Conservation (phyloP, 257 asterid genomes). For the Knoxia roxburghii region DNA sequence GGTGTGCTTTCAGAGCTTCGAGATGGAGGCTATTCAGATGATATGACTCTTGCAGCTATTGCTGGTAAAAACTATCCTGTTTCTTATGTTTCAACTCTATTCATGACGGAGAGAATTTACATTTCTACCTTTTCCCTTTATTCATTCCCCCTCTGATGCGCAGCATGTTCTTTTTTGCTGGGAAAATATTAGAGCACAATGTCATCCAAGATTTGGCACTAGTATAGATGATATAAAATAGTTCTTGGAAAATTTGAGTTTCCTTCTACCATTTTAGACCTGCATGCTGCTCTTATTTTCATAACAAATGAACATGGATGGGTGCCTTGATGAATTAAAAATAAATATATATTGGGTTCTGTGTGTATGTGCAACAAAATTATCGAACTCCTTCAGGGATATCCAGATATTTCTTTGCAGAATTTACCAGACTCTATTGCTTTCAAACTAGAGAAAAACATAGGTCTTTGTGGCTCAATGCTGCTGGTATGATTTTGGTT, state of each 20-base stretch:
- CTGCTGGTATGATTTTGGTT: not conserved
- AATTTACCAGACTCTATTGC: not conserved
- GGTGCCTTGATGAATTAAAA: not conserved
- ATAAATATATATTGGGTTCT: too few species aligned
- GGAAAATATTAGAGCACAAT: not conserved
- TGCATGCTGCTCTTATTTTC: not conserved
- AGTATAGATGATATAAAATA: not conserved
- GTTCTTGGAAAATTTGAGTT: not conserved
- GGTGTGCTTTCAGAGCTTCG: conserved; percentile 78
- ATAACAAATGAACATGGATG: not conserved
- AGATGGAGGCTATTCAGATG: conserved; percentile 98
- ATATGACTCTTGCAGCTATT: conserved; percentile 98
- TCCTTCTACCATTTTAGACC: not conserved
- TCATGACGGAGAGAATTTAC: not conserved
- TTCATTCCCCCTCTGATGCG: too few species aligned
- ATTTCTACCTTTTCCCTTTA: not conserved
- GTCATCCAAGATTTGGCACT: not conserved
- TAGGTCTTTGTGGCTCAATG: not conserved
- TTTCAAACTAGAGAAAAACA: conserved; percentile 1
- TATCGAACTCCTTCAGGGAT: too few species aligned
- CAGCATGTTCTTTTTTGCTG: not conserved
- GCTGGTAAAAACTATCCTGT: conserved; percentile 42
- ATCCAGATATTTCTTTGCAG: not conserved
- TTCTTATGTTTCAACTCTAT: conserved; percentile 11
- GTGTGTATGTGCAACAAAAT: too few species aligned